Percentiles rank a stretch among this genome's conserved stretches.
These are phyloP conservation scores for Alliaria petiolata DNA, from an alignment of 345 rosid genomes.

Conservation along the genomic window DNA sequence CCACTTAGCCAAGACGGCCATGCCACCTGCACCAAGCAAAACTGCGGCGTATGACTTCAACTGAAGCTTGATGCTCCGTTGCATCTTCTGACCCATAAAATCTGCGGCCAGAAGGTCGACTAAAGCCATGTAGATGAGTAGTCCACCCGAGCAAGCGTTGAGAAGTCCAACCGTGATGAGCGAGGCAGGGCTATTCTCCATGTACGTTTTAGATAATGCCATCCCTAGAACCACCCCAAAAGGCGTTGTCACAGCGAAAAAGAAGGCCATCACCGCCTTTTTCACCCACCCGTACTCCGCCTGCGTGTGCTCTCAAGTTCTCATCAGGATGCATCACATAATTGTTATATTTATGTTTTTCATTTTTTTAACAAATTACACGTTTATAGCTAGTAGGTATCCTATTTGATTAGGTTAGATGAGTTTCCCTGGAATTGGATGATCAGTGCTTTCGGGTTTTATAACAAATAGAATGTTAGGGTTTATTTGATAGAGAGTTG, in stretches of 20 bases:
- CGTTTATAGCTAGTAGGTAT: no score
- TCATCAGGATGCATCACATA: no score
- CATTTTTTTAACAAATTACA: no score
- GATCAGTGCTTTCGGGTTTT: no score
- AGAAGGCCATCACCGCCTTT: slow-evolving; percentile 42
- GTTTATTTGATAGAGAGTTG: no score
- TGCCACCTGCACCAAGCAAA: slow-evolving; percentile 51
- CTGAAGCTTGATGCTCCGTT: slow-evolving; percentile 40
- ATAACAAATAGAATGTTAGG: no score
- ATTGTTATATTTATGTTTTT: no score
- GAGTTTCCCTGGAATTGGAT: no score
- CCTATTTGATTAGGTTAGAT: no score
- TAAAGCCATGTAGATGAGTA: slow-evolving; percentile 67
- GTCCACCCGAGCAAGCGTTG: slow-evolving; percentile 60
- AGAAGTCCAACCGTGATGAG: slow-evolving; percentile 56
- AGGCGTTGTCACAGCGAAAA: slow-evolving; percentile 62
- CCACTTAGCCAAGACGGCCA: slow-evolving; percentile 63
- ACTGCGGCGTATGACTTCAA: slow-evolving; percentile 33
- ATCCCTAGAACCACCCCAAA: slow-evolving; percentile 61
- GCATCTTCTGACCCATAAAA: slow-evolving; percentile 53
- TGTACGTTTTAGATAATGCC: slow-evolving; percentile 36
- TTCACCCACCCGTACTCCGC: slow-evolving; percentile 29
- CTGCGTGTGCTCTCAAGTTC: not conserved
- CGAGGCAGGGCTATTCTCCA: slow-evolving; percentile 49
- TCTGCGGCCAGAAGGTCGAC: slow-evolving; percentile 67